Evolutionary conservation across 257 asterid genomes (phyloP).

Genomic region (Solanum raphanifolium): DNA sequence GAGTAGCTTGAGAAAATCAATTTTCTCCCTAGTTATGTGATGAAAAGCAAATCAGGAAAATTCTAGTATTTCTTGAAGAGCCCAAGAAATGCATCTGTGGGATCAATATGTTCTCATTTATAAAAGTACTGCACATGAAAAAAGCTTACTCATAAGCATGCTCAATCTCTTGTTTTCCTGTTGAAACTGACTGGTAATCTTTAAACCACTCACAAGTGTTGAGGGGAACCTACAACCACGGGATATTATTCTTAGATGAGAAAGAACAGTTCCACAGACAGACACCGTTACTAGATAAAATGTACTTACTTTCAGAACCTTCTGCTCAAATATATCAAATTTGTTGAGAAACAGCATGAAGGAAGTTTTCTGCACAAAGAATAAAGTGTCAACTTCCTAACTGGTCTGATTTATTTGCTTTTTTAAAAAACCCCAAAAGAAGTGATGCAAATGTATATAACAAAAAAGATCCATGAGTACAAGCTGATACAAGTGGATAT

Average conservation of each 20-base stretch:
- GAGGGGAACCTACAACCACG: slow-evolving; percentile 68
- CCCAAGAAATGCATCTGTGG: background rate
- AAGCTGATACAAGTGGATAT: background rate
- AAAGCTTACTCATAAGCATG: background rate
- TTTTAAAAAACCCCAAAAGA: background rate
- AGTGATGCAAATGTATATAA: background rate
- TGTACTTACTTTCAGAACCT: slow-evolving; percentile 71
- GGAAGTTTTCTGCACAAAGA: slow-evolving; percentile 80
- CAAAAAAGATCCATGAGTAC: background rate
- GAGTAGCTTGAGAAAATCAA: too few relatives aligned
- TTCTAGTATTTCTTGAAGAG: background rate
- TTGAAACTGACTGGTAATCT: slow-evolving; percentile 88
- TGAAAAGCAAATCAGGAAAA: background rate
- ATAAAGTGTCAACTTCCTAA: background rate
- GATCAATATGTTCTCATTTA: background rate
- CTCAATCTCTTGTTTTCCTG: slow-evolving; percentile 74
- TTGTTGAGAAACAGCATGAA: slow-evolving; percentile 97
- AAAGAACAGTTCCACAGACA: background rate
- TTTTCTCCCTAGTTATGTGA: background rate
- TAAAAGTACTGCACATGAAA: slow-evolving; percentile 2
- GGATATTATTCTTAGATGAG: slow-evolving; percentile 1
- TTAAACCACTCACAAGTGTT: slow-evolving; percentile 84
- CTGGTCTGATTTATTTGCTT: background rate
- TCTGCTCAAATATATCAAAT: slow-evolving; percentile 93
- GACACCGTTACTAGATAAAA: background rate